These are phyloP conservation scores for Pulveroboletus sp. DNA, from an alignment of 768 basidiomycete species.

Conservation along the genomic window DNA sequence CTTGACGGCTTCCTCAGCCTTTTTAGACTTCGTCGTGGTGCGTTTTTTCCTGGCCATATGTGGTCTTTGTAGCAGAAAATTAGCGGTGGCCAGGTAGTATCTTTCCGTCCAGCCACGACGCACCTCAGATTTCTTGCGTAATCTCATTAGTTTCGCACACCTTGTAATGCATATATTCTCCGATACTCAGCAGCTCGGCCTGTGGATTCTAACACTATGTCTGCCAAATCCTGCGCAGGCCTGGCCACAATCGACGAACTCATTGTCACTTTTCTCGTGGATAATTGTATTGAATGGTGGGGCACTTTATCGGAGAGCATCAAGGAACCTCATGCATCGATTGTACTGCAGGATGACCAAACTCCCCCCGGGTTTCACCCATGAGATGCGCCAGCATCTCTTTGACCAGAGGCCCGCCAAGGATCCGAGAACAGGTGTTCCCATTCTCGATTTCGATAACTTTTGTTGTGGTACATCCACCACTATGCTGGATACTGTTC, in stretches of 20 bases:
- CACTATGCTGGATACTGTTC: too few species aligned
- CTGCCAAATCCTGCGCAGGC: conserved; percentile 20
- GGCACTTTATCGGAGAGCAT: background rate
- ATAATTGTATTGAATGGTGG: conserved; percentile 82
- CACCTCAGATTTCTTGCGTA: too few species aligned
- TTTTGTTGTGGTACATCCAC: conserved; percentile 59
- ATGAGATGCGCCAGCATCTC: conserved; percentile 66
- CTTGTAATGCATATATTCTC: too few species aligned
- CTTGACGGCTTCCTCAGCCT: too few species aligned
- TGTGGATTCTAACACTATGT: too few species aligned
- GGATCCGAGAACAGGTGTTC: conserved; percentile 49
- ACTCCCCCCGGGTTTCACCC: conserved; percentile 72
- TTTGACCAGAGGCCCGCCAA: conserved; percentile 41
- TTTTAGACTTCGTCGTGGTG: too few species aligned
- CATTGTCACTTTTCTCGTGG: conserved; percentile 64
- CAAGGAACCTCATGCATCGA: background rate
- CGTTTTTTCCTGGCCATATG: too few species aligned
- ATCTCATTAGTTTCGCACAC: too few species aligned
- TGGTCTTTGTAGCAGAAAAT: too few species aligned
- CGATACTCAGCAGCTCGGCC: too few species aligned
- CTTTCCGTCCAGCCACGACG: too few species aligned
- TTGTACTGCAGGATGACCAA: conserved; percentile 72
- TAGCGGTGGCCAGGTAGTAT: too few species aligned
- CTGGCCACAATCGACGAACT: conserved; percentile 36
- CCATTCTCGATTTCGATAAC: conserved; percentile 66